Conservation (phyloP, 2,329 filamentous ascomycete species). For the Lithohypha guttulata region DNA sequence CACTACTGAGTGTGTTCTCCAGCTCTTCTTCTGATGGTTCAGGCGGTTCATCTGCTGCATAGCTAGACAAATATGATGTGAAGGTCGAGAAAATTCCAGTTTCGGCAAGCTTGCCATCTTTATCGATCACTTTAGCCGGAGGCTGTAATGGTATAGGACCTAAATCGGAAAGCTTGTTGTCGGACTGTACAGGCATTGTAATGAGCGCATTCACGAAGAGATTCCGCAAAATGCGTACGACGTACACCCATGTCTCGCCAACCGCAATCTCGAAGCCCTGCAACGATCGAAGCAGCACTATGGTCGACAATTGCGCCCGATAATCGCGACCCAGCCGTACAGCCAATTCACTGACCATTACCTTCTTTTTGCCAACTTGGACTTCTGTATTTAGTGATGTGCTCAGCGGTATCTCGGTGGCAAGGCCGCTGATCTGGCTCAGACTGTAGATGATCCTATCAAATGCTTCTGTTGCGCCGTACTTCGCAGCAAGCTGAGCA, state of each 20-base stretch:
- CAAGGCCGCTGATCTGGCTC: constrained; percentile 79
- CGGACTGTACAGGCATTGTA: constrained; percentile 48
- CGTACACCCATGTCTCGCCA: constrained; percentile 47
- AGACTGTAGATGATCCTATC: constrained; percentile 89
- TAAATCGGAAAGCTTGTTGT: constrained; percentile 39
- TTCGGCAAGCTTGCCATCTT: constrained; percentile 65
- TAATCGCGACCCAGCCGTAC: constrained; percentile 92
- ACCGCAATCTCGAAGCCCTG: constrained; percentile 73
- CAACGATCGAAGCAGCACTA: constrained; percentile 90
- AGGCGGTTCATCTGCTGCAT: constrained; percentile 92
- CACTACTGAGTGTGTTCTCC: constrained; percentile 86
- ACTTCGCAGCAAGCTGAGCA: constrained; percentile 78
- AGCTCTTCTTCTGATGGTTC: constrained; percentile 96
- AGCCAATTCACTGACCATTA: constrained; percentile 97
- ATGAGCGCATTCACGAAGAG: constrained; percentile 92
- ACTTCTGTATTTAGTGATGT: constrained; percentile 91
- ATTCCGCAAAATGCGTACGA: constrained; percentile 87
- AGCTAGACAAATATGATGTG: constrained; percentile 95
- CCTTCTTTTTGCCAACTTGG: constrained; percentile 70
- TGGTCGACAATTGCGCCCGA: constrained; percentile 81
- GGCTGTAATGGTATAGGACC: constrained; percentile 78
- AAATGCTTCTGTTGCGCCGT: constrained; percentile 71
- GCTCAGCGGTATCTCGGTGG: constrained; percentile 63
- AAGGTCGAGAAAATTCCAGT: constrained; percentile 86
- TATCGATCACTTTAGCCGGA: constrained; percentile 85